These are phyloP conservation scores for Otatea glauca DNA, from an alignment of 176 grass and related monocot genomes.

Conservation along the genomic window DNA sequence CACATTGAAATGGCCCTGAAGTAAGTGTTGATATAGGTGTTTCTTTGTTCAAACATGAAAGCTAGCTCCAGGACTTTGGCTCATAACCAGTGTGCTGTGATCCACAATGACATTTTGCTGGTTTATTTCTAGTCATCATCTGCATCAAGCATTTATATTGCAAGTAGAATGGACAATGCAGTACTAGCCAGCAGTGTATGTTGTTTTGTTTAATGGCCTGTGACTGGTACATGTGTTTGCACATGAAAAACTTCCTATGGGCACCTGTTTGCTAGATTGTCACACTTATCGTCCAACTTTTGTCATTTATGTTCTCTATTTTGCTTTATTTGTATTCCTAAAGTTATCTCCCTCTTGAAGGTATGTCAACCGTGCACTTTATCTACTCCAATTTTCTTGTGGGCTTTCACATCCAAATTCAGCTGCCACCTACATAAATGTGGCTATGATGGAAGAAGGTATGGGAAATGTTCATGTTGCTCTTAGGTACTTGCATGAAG, in stretches of 20 bases:
- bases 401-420: slow-evolving; percentile 98
- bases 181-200: not conserved
- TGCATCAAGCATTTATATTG: slow-evolving; percentile 24
- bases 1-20: slow-evolving; percentile 98
- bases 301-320: slow-evolving; percentile 4
- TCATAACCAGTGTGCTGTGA: not conserved
- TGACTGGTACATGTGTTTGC: slow-evolving; percentile 10
- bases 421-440: slow-evolving; percentile 99
- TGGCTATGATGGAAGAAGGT: slow-evolving; percentile 99
- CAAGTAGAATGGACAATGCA: slow-evolving; percentile 20
- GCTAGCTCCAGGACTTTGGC: not conserved
- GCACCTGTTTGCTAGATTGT: slow-evolving; percentile 28
- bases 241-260: not conserved
- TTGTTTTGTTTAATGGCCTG: slow-evolving; percentile 32
- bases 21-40: slow-evolving; percentile 59
- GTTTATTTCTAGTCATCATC: slow-evolving; percentile 28
- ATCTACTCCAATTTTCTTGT: slow-evolving; percentile 97
- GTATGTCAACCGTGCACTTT: slow-evolving; percentile 96
- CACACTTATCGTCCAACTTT: slow-evolving; percentile 16
- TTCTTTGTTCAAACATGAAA: slow-evolving; percentile 42
- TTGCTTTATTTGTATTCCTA: slow-evolving; percentile 28
- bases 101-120: slow-evolving; percentile 10
- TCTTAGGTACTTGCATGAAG: slow-evolving; percentile 97
- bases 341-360: slow-evolving; percentile 56
- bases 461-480: slow-evolving; percentile 99